A percentile compares a stretch with the other conserved stretches of the same genome.
Conservation (phyloP, 208 protist genomes). For the Wallacemonas sp. region DNA sequence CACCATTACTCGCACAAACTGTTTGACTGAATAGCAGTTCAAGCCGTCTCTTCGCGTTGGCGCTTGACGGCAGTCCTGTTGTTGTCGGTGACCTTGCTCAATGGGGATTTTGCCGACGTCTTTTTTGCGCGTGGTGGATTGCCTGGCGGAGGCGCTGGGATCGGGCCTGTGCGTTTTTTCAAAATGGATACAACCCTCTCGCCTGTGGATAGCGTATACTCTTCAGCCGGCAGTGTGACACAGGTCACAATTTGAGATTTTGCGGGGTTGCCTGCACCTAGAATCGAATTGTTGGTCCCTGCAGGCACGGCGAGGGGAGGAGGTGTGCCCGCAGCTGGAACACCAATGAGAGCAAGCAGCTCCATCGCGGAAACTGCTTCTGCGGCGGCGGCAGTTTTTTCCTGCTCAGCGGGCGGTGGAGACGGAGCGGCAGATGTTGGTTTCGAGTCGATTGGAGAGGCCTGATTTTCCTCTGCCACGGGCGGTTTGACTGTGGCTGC, state of each 20-base stretch:
- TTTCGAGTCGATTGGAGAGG: too few species aligned
- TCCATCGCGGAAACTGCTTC: constrained; percentile 51
- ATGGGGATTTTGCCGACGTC: too few species aligned
- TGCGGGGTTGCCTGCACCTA: constrained; percentile 11
- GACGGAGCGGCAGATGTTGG: too few species aligned
- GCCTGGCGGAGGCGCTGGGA: constrained; percentile 64
- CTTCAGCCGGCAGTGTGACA: constrained; percentile 63
- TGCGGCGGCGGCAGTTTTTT: too few species aligned
- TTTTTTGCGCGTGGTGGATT: constrained; percentile 47
- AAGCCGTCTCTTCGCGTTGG: too few species aligned
- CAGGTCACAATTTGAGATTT: constrained; percentile 31
- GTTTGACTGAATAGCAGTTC: too few species aligned
- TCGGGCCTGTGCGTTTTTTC: constrained; percentile 58
- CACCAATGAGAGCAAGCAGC: constrained; percentile 63
- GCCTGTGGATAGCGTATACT: constrained; percentile 69
- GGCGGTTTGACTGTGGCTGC: too few species aligned
- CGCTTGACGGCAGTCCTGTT: too few species aligned
- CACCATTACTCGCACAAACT: too few species aligned
- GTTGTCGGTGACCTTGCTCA: too few species aligned
- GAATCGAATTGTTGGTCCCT: neutral
- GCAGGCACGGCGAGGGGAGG: neutral
- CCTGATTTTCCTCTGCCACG: neutral
- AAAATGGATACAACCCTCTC: constrained; percentile 55
- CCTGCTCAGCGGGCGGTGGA: too few species aligned
- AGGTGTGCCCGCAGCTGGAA: constrained; percentile 9